Percentiles rank a stretch among this genome's conserved stretches.
phyloP scores from a whole-genome alignment of 2,329 filamentous ascomycete genomes.

The Curvularia lunata region DNA sequence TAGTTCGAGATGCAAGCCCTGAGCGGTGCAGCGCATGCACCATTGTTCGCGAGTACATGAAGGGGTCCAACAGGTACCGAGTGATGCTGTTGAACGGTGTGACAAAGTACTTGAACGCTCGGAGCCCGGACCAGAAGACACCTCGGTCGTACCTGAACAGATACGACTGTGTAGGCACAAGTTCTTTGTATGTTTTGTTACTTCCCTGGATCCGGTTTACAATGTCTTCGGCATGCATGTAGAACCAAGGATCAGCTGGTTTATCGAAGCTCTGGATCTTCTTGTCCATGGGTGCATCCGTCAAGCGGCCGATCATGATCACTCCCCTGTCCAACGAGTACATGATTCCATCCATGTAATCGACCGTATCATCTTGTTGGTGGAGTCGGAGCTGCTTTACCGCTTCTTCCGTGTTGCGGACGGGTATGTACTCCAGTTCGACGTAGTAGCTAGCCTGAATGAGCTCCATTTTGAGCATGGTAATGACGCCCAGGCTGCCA shows the following conservation, averaged over 20 bases:
- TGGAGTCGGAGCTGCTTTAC: conserved; percentile 58
- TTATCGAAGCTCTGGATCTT: conserved; percentile 59
- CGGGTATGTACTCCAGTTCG: conserved; percentile 66
- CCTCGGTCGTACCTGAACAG: conserved; percentile 69
- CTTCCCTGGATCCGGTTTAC: conserved; percentile 21
- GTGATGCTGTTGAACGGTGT: conserved; percentile 66
- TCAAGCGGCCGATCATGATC: conserved; percentile 66
- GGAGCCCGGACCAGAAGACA: conserved; percentile 68
- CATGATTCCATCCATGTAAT: conserved; percentile 75
- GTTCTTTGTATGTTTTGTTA: conserved; percentile 42
- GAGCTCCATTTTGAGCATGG: conserved; percentile 65
- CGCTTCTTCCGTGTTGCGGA: conserved; percentile 57
- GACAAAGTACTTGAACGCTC: conserved; percentile 66
- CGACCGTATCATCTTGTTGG: conserved; percentile 52
- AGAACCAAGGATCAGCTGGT: conserved; percentile 73
- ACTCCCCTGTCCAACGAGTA: conserved; percentile 63
- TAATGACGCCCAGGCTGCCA: conserved; percentile 67
- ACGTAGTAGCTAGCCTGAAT: conserved; percentile 63
- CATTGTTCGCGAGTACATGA: conserved; percentile 67
- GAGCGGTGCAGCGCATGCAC: conserved; percentile 68
- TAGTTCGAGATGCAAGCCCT: conserved; percentile 61
- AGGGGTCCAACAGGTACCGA: conserved; percentile 64
- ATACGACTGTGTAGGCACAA: conserved; percentile 59
- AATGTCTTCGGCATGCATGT: conserved; percentile 64
- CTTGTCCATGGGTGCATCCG: conserved; percentile 53